A percentile compares a stretch with the other conserved stretches of the same genome.
Conservation (phyloP, 345 rosid species). For the Lumnitzera littorea region DNA sequence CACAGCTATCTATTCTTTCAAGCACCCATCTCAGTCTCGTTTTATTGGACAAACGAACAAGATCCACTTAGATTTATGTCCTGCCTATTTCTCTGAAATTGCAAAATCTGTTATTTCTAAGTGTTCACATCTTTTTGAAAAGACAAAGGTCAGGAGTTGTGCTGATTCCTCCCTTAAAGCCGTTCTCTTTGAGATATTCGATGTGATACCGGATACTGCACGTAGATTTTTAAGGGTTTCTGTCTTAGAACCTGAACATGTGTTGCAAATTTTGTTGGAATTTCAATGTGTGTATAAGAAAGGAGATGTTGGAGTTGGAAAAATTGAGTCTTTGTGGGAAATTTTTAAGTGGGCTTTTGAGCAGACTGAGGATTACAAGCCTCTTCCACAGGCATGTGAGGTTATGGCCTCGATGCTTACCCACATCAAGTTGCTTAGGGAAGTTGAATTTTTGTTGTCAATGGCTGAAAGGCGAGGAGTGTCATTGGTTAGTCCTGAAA, state of each 20-base stretch:
- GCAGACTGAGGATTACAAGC: conserved; percentile 43
- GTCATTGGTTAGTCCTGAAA: conserved; percentile 26
- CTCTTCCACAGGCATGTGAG: conserved; percentile 42
- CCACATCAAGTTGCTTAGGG: conserved; percentile 44
- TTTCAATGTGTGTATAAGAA: conserved; percentile 35
- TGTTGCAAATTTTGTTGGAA: conserved; percentile 46
- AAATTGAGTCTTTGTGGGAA: conserved; percentile 58
- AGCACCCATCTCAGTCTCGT: conserved; percentile 13
- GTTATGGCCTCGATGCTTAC: conserved; percentile 55
- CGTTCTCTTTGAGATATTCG: conserved; percentile 47
- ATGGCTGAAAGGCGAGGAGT: conserved; percentile 35
- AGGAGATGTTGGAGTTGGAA: conserved; percentile 25
- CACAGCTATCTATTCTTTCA: conserved; percentile 5
- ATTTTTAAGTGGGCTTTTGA: conserved; percentile 44
- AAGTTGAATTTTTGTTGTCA: conserved; percentile 48
- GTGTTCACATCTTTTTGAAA: conserved; percentile 14
- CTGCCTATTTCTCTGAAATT: conserved; percentile 19
- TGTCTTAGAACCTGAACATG: conserved; percentile 42
- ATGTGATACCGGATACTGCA: conserved; percentile 46
- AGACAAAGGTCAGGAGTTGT: conserved; percentile 13
- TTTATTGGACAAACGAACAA: conserved; percentile 8
- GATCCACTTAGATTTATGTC: conserved; percentile 23
- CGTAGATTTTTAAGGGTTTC: conserved; percentile 46
- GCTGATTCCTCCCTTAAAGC: conserved; percentile 30
- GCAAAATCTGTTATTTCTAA: conserved; percentile 23